Percentiles rank a stretch among this genome's conserved stretches.
Conservation (phyloP, 1,284 basidiomycete genomes). For the Cutaneotrichosporon mucoides region DNA sequence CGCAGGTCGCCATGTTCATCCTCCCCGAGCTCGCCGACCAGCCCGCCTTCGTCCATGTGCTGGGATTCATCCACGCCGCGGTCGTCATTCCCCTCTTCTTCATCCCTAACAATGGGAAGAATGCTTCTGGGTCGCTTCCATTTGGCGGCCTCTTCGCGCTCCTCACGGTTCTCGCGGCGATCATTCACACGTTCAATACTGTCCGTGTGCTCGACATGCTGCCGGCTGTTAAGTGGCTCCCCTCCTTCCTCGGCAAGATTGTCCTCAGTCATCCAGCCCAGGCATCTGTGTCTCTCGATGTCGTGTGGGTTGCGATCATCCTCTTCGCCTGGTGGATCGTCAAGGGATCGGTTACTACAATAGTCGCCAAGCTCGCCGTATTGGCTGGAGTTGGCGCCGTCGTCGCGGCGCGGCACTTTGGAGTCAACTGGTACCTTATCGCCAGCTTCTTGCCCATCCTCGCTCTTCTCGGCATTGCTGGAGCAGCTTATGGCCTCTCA, state of each 20-base stretch:
- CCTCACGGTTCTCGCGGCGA: constrained; percentile 38
- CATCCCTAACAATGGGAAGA: constrained; percentile 15
- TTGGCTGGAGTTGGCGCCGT: constrained; percentile 4
- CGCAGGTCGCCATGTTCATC: constrained; percentile 54
- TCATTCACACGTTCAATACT: constrained; percentile 52
- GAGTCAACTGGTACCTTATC: constrained; percentile 39
- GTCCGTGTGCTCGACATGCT: constrained; percentile 17
- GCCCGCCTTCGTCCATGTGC: constrained; percentile 57
- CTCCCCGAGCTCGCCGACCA: constrained; percentile 55
- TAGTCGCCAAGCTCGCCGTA: constrained; percentile 20
- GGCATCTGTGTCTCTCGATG: constrained; percentile 62
- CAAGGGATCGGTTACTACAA: constrained; percentile 31
- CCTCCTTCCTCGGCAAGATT: constrained; percentile 14
- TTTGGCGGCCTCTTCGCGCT: constrained; percentile 49
- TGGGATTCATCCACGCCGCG: constrained; percentile 62
- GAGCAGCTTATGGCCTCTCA: constrained; percentile 15
- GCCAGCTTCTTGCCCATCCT: constrained; percentile 37
- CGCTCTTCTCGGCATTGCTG: constrained; percentile 24
- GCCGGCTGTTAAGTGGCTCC: constrained; percentile 8
- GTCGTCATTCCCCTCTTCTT: constrained; percentile 56
- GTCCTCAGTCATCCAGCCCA: constrained; percentile 62
- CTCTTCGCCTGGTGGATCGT: constrained; percentile 30
- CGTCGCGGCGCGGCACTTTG: constrained; percentile 16
- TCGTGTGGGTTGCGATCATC: constrained; percentile 53
- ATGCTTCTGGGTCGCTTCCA: constrained; percentile 24